Conservation (phyloP, 139 green algal genomes). For the Pleodorina starrii region DNA sequence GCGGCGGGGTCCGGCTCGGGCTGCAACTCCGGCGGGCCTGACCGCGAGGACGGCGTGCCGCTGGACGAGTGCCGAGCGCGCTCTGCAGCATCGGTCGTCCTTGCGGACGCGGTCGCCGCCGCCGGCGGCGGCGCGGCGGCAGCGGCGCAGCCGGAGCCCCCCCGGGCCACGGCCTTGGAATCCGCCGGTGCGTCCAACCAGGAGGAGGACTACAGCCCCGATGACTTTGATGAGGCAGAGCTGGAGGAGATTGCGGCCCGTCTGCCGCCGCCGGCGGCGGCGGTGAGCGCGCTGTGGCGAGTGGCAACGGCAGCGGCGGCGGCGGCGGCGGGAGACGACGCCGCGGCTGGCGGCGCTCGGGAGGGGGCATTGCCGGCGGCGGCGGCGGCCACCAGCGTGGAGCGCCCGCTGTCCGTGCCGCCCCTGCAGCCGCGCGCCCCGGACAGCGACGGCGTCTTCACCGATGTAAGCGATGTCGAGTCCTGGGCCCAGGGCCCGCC, state of each 20-base stretch:
- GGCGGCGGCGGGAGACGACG: not conserved
- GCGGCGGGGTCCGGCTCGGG: too few species aligned
- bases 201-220: too few species aligned
- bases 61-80: too few species aligned
- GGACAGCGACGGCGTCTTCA: not conserved
- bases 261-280: not conserved
- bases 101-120: too few species aligned
- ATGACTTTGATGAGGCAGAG: not conserved
- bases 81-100: too few species aligned
- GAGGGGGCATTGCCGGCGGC: not conserved
- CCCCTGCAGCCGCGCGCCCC: not conserved
- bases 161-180: too few species aligned
- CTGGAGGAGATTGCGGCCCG: not conserved
- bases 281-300: not conserved
- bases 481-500: not conserved
- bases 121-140: too few species aligned
- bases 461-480: not conserved
- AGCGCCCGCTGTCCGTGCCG: not conserved
- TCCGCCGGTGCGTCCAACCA: too few species aligned
- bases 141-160: too few species aligned
- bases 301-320: not conserved
- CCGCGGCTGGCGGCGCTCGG: not conserved
- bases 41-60: too few species aligned
- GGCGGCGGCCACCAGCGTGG: not conserved
- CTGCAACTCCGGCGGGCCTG: too few species aligned